Conservation (phyloP, 2,329 filamentous ascomycete species). For the Balansia obtecta region DNA sequence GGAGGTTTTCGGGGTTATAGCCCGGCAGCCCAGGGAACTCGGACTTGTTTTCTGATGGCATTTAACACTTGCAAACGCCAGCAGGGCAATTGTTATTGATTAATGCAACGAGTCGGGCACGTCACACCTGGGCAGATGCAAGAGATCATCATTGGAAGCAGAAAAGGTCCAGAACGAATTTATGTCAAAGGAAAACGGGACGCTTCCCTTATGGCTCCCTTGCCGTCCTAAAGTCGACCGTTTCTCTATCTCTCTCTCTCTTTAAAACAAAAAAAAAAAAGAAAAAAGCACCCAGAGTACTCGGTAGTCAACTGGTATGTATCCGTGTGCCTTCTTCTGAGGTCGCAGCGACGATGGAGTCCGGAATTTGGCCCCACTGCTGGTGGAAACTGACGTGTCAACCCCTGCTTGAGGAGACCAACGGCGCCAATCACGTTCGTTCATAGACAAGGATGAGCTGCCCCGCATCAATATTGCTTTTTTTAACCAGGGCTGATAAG, state of each 20-base stretch:
- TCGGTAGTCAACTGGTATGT: no score
- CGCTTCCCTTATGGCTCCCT: no score
- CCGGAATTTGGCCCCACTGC: not conserved
- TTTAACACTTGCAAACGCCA: not conserved
- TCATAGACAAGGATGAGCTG: not conserved
- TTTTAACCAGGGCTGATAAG: not conserved
- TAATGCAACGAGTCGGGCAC: not conserved
- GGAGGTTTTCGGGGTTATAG: slow-evolving; percentile 20
- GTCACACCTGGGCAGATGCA: not conserved
- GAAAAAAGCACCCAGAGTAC: not conserved
- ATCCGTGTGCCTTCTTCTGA: no score
- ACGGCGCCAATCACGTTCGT: not conserved
- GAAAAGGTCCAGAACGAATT: not conserved
- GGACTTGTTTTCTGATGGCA: slow-evolving; percentile 5
- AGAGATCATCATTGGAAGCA: not conserved
- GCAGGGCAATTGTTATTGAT: not conserved
- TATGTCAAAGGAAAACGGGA: not conserved
- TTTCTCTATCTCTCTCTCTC: no score
- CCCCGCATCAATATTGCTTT: not conserved
- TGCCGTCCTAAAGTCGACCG: no score
- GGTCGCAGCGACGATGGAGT: no score
- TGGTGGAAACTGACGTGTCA: not conserved
- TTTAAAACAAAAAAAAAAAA: no score
- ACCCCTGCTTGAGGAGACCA: not conserved
- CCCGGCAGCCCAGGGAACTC: slow-evolving; percentile 12